Evolutionary conservation across 2,329 filamentous ascomycete species (phyloP).

Genomic region (Aureobasidium subglaciale): DNA sequence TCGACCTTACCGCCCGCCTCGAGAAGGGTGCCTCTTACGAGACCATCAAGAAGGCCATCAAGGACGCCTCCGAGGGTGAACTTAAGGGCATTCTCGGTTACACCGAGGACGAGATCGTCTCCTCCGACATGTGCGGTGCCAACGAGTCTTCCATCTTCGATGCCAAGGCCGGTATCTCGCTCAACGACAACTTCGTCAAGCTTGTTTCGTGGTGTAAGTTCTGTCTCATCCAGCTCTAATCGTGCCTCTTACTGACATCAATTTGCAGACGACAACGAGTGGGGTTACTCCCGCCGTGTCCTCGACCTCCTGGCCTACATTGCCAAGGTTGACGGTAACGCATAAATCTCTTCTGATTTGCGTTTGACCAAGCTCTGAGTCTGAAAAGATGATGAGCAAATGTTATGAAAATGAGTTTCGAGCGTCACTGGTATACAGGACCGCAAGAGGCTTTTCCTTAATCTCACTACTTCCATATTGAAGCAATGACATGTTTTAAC

Average conservation of each 20-base stretch:
- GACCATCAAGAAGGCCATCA: slow-evolving; percentile 87
- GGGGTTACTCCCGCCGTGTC: slow-evolving; percentile 89
- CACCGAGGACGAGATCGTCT: slow-evolving; percentile 96
- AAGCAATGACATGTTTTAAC: slow-evolving; percentile 6
- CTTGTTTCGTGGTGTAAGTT: slow-evolving; percentile 72
- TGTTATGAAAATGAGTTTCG: slow-evolving; percentile 12
- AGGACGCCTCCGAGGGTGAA: slow-evolving; percentile 69
- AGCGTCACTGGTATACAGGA: slow-evolving; percentile 1
- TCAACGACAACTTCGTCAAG: slow-evolving; percentile 99
- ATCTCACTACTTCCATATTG: background rate
- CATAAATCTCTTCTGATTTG: slow-evolving; percentile 19
- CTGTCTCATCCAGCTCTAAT: background rate
- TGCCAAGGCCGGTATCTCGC: slow-evolving; percentile 96
- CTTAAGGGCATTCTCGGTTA: slow-evolving; percentile 91
- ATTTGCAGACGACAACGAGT: slow-evolving; percentile 65
- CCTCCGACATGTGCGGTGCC: slow-evolving; percentile 88
- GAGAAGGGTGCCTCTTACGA: slow-evolving; percentile 87
- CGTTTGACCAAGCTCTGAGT: slow-evolving; percentile 10
- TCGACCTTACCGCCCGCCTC: slow-evolving; percentile 89
- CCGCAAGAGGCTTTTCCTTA: slow-evolving; percentile 1
- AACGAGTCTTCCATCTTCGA: slow-evolving; percentile 96
- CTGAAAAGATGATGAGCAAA: background rate
- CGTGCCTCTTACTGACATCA: slow-evolving; percentile 1
- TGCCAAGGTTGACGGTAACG: slow-evolving; percentile 33
- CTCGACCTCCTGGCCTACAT: slow-evolving; percentile 42